A percentile compares a stretch with the other conserved stretches of the same genome.
Evolutionary conservation across 1,139 yeast genomes (phyloP).

Genomic region (Blastobotrys serpentis): DNA sequence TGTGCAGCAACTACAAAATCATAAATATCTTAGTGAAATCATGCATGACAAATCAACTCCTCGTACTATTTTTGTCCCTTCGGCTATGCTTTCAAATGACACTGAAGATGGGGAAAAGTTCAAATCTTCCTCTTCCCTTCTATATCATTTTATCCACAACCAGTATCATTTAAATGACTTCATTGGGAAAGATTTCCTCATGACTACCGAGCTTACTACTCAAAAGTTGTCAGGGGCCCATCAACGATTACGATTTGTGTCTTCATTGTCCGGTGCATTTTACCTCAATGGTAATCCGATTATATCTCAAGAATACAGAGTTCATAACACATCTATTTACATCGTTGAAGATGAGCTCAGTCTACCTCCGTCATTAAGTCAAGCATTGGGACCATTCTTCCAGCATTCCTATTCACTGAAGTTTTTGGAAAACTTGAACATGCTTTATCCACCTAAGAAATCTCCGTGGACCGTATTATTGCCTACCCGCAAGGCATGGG

Average conservation of each 20-base stretch:
- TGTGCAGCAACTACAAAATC: slow-evolving; percentile 65
- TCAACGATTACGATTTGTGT: slow-evolving; percentile 32
- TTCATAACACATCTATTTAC: slow-evolving; percentile 64
- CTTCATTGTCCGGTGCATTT: slow-evolving; percentile 36
- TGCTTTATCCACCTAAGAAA: slow-evolving; percentile 48
- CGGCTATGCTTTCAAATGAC: slow-evolving; percentile 33
- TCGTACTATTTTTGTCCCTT: slow-evolving; percentile 60
- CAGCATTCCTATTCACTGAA: slow-evolving; percentile 53
- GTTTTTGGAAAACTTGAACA: slow-evolving; percentile 50
- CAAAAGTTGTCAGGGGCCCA: slow-evolving; percentile 44
- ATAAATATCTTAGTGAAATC: slow-evolving; percentile 53
- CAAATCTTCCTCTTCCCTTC: slow-evolving; percentile 33
- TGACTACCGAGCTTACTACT: slow-evolving; percentile 39
- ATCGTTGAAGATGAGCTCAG: slow-evolving; percentile 57
- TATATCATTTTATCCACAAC: slow-evolving; percentile 69
- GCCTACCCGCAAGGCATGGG: slow-evolving; percentile 82
- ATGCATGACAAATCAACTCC: slow-evolving; percentile 52
- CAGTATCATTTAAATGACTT: slow-evolving; percentile 40
- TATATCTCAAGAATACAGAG: slow-evolving; percentile 44
- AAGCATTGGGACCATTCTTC: slow-evolving; percentile 55
- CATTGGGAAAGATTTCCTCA: slow-evolving; percentile 15
- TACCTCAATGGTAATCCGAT: slow-evolving; percentile 50
- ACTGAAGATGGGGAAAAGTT: slow-evolving; percentile 34
- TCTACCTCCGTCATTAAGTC: slow-evolving; percentile 53
- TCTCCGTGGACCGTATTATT: slow-evolving; percentile 73